phyloP scores from a whole-genome alignment of 345 rosid species.

The Turritis glabra region DNA sequence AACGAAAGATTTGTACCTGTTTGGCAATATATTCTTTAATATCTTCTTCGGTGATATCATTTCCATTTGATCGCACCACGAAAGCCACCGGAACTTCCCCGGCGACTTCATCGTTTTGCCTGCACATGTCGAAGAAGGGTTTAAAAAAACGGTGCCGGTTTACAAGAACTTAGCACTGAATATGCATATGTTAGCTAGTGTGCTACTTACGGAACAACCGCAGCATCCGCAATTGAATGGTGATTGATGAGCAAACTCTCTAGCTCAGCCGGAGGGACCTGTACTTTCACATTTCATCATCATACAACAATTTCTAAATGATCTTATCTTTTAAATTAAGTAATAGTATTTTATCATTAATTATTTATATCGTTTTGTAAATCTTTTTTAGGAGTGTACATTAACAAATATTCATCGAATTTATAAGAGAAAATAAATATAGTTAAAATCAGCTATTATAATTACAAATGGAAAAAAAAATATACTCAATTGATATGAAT shows the following conservation, averaged over 20 bases:
- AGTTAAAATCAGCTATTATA: no score
- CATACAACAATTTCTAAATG: neutral
- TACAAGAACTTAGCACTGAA: neutral
- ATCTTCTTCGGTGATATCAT: slow-evolving; percentile 59
- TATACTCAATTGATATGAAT: no score
- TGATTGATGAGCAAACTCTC: slow-evolving; percentile 75
- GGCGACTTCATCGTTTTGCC: slow-evolving; percentile 82
- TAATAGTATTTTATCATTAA: no score
- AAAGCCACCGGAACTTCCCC: slow-evolving; percentile 96
- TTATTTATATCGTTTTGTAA: no score
- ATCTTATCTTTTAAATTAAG: no score
- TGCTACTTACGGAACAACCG: slow-evolving; percentile 79
- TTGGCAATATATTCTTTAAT: slow-evolving; percentile 73
- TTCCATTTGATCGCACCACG: slow-evolving; percentile 67
- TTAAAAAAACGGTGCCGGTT: neutral
- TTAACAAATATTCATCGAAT: no score
- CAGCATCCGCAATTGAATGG: slow-evolving; percentile 77
- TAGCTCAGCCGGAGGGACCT: slow-evolving; percentile 98
- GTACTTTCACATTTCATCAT: neutral
- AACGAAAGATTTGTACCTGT: slow-evolving; percentile 46
- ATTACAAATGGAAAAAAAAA: no score
- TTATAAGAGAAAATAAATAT: no score
- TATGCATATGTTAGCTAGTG: neutral
- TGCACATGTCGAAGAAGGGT: neutral
- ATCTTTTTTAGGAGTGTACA: no score